These are phyloP conservation scores for Ogataea pilisensis DNA, from an alignment of 805 yeast species.

Conservation along the genomic window DNA sequence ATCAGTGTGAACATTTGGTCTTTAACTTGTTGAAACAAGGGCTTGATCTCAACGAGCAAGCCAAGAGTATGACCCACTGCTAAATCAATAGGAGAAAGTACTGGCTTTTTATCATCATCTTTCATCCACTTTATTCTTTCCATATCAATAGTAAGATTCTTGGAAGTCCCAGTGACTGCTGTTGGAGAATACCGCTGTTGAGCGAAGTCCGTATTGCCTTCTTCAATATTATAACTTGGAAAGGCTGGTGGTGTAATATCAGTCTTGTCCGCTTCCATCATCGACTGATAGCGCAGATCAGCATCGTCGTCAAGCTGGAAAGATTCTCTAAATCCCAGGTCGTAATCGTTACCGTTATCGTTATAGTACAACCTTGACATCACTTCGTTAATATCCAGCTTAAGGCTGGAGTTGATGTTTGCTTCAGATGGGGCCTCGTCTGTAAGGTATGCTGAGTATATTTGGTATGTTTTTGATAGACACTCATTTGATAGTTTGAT, in stretches of 20 bases:
- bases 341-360: not conserved
- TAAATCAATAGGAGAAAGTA: constrained; percentile 32
- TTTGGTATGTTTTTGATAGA: constrained; percentile 55
- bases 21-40: constrained; percentile 47
- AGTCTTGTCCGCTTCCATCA: not conserved
- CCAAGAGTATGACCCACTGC: constrained; percentile 32
- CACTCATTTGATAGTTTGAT: constrained; percentile 48
- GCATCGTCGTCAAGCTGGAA: not conserved
- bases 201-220: no score
- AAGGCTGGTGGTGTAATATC: no score
- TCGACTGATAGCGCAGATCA: not conserved
- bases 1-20: constrained; percentile 51
- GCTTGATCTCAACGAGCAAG: constrained; percentile 35
- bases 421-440: constrained; percentile 65
- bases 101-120: constrained; percentile 1
- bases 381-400: constrained; percentile 12
- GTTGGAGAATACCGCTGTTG: not conserved
- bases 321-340: not conserved
- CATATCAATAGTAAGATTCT: constrained; percentile 3
- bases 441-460: constrained; percentile 63
- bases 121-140: constrained; percentile 5
- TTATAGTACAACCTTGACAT: not conserved
- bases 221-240: no score
- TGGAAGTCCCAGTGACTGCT: not conserved
- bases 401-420: constrained; percentile 49